Conservation (phyloP, 2,329 filamentous ascomycete species). For the Parastagonospora avenae region DNA sequence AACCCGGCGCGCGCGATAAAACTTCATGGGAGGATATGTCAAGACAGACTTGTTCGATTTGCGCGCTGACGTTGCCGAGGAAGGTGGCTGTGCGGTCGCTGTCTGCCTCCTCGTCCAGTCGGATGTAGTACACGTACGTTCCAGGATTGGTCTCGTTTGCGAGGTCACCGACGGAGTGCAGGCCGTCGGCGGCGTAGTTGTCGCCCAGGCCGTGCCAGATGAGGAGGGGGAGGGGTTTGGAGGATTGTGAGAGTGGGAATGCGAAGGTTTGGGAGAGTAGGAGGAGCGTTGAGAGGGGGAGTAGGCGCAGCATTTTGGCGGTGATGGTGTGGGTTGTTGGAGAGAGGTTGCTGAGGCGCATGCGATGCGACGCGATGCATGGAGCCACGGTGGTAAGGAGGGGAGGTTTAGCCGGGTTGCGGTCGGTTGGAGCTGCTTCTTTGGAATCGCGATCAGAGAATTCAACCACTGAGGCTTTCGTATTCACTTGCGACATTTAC, state of each 20-base stretch:
- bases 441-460: too few relatives aligned
- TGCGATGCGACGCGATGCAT: conserved; percentile 18
- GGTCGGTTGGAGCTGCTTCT: conserved; percentile 9
- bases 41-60: conserved; percentile 78
- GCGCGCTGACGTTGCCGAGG: conserved; percentile 83
- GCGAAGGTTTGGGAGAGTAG: conserved; percentile 20
- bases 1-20: conserved; percentile 77
- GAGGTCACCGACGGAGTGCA: conserved; percentile 72
- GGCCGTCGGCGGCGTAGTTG: conserved; percentile 75
- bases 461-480: too few relatives aligned
- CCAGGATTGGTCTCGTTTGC: conserved; percentile 76
- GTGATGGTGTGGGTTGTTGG: conserved; percentile 6
- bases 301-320: conserved; percentile 25
- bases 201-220: conserved; percentile 93
- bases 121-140: conserved; percentile 82
- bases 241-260: conserved; percentile 14
- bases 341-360: conserved; percentile 14
- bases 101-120: conserved; percentile 67
- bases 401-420: conserved; percentile 15
- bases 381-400: conserved; percentile 21
- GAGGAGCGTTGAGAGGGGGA: conserved; percentile 29
- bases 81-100: conserved; percentile 84
- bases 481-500: too few relatives aligned
- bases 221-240: conserved; percentile 72
- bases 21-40: conserved; percentile 77